These are phyloP conservation scores for Pyrenochaeta sp. DNA, from an alignment of 2,329 filamentous ascomycete genomes.

Conservation along the genomic window DNA sequence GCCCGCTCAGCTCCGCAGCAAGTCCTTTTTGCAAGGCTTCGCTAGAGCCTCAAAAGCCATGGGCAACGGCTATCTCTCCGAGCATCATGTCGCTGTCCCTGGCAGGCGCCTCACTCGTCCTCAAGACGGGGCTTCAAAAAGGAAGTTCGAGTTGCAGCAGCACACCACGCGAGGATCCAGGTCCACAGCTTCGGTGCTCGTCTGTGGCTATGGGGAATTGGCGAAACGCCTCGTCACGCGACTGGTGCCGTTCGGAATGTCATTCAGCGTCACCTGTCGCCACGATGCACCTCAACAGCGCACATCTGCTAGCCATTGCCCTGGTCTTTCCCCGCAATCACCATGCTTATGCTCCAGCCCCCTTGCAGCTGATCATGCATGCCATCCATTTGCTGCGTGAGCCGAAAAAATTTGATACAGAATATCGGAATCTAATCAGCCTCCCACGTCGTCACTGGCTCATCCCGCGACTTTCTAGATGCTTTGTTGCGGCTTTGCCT, in stretches of 20 bases:
- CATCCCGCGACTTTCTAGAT: conserved; percentile 22
- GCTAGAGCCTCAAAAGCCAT: conserved; percentile 35
- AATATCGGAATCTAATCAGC: conserved; percentile 38
- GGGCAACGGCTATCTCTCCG: conserved; percentile 19
- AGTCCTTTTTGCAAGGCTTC: conserved; percentile 11
- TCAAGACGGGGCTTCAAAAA: conserved; percentile 17
- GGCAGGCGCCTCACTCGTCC: conserved; percentile 21
- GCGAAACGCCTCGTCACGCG: conserved; percentile 33
- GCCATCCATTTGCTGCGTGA: conserved; percentile 44
- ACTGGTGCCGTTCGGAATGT: conserved; percentile 27
- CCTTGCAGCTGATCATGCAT: conserved; percentile 54
- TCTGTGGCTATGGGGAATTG: conserved; percentile 18
- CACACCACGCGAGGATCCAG: conserved; percentile 17
- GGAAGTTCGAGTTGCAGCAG: conserved; percentile 23
- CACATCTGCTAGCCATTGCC: conserved; percentile 23
- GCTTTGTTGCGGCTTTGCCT: conserved; percentile 38
- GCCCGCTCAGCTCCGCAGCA: conserved; percentile 13
- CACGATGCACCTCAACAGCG: conserved; percentile 23
- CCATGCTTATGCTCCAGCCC: conserved; percentile 39
- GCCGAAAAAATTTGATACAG: conserved; percentile 35
- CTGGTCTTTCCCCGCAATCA: conserved; percentile 50
- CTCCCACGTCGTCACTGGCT: conserved; percentile 37
- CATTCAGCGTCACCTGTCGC: conserved; percentile 36
- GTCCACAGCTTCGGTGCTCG: conserved; percentile 24
- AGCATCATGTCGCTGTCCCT: conserved; percentile 14